Percentiles rank a stretch among this genome's conserved stretches.
These are phyloP conservation scores for Collybia sordida DNA, from an alignment of 768 basidiomycete genomes.

Conservation along the genomic window DNA sequence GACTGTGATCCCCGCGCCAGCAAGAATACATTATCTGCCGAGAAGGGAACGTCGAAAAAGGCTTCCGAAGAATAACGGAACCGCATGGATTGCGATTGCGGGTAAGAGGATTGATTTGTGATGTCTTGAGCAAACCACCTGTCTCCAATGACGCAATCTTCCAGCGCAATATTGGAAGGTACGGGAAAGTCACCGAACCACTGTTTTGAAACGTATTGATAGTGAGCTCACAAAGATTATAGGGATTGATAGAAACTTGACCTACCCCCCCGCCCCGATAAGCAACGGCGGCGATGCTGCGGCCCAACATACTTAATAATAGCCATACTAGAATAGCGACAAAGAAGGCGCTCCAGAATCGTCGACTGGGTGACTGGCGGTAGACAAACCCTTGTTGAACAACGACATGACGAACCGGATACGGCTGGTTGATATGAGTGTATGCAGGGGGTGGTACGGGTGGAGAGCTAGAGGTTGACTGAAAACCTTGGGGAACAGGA, in stretches of 20 bases:
- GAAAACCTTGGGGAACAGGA: neutral
- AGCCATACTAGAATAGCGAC: conserved; percentile 20
- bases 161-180: conserved; percentile 12
- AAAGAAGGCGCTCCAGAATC: conserved; percentile 21
- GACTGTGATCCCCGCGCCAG: conserved; percentile 24
- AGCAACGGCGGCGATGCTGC: conserved; percentile 13
- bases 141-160: conserved; percentile 3
- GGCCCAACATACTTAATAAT: conserved; percentile 13
- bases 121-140: conserved; percentile 9
- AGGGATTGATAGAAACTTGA: neutral
- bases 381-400: conserved; percentile 1
- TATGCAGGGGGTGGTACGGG: conserved; percentile 10
- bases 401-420: conserved; percentile 3
- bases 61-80: conserved; percentile 15
- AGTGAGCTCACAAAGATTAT: neutral
- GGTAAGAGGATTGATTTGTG: neutral
- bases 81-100: neutral
- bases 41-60: conserved; percentile 17
- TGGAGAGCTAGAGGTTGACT: neutral
- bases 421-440: conserved; percentile 4
- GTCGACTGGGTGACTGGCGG: conserved; percentile 14
- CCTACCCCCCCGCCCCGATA: conserved; percentile 7
- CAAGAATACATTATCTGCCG: conserved; percentile 26
- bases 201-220: conserved; percentile 1
- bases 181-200: conserved; percentile 14